Evolutionary conservation across 2,329 filamentous ascomycete genomes (phyloP).

Genomic region (Coleophoma eucalyptorum): DNA sequence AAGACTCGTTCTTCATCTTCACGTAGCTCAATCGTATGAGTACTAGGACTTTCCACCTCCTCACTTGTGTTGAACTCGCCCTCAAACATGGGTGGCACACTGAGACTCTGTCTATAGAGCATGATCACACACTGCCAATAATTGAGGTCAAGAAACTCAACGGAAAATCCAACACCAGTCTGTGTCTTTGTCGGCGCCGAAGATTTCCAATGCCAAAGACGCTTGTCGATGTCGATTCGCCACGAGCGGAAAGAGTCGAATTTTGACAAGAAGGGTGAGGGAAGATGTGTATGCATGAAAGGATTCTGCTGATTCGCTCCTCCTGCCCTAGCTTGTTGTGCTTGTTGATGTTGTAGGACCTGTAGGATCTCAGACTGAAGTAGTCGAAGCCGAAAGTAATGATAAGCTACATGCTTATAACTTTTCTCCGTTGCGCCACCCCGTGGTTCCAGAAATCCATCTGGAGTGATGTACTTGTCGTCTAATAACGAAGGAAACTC

Average conservation of each 20-base stretch:
- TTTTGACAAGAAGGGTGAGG: constrained; percentile 78
- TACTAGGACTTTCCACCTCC: constrained; percentile 59
- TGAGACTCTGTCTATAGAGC: constrained; percentile 87
- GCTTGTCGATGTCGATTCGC: constrained; percentile 81
- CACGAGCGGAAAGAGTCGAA: constrained; percentile 86
- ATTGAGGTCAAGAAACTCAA: constrained; percentile 88
- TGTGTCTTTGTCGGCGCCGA: constrained; percentile 72
- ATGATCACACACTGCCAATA: constrained; percentile 98
- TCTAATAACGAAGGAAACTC: constrained; percentile 89
- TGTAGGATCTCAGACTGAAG: constrained; percentile 94
- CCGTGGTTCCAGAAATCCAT: constrained; percentile 61
- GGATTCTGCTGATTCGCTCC: constrained; percentile 63
- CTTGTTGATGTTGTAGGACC: constrained; percentile 88
- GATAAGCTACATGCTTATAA: constrained; percentile 87
- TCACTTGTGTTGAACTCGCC: constrained; percentile 68
- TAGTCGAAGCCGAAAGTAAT: constrained; percentile 85
- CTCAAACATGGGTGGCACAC: constrained; percentile 80
- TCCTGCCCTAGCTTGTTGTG: constrained; percentile 67
- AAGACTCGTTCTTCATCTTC: constrained; percentile 91
- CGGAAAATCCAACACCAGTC: constrained; percentile 84
- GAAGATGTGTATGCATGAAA: constrained; percentile 73
- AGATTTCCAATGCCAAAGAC: constrained; percentile 83
- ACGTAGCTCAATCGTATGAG: constrained; percentile 61
- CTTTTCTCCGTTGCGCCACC: constrained; percentile 59
- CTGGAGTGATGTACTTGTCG: constrained; percentile 80